Percentiles rank a stretch among this genome's conserved stretches.
phyloP scores from a whole-genome alignment of 176 grass and related monocot species.

The Musa itinerans region DNA sequence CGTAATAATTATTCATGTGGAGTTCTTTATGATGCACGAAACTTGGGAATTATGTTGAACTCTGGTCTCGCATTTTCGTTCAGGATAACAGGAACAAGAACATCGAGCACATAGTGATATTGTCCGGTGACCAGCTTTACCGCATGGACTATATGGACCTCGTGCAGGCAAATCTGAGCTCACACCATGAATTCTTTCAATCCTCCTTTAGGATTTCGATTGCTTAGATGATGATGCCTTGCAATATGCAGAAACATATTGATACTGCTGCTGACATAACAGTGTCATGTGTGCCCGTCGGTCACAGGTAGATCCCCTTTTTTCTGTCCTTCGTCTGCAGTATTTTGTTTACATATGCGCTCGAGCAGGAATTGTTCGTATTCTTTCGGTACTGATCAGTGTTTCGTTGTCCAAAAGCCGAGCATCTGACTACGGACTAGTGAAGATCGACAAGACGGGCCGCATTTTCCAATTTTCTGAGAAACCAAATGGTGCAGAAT shows the following conservation, averaged over 20 bases:
- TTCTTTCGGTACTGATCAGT: slow-evolving; percentile 19
- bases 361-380: neutral
- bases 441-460: slow-evolving; percentile 56
- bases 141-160: slow-evolving; percentile 77
- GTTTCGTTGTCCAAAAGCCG: slow-evolving; percentile 40
- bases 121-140: slow-evolving; percentile 63
- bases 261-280: slow-evolving; percentile 61
- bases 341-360: too few species aligned
- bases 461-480: slow-evolving; percentile 51
- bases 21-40: neutral
- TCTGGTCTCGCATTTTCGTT: slow-evolving; percentile 7
- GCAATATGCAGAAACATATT: slow-evolving; percentile 52
- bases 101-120: slow-evolving; percentile 56
- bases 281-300: slow-evolving; percentile 48
- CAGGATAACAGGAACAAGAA: slow-evolving; percentile 54
- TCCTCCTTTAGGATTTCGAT: neutral
- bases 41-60: neutral
- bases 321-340: neutral
- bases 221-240: neutral
- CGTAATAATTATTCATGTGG: neutral
- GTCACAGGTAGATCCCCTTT: slow-evolving; percentile 34
- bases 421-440: slow-evolving; percentile 63
- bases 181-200: neutral
- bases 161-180: slow-evolving; percentile 36
- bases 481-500: slow-evolving; percentile 49